Evolutionary conservation across 2,329 filamentous ascomycete genomes (phyloP).

Genomic region (Dothideomycetes sp.): DNA sequence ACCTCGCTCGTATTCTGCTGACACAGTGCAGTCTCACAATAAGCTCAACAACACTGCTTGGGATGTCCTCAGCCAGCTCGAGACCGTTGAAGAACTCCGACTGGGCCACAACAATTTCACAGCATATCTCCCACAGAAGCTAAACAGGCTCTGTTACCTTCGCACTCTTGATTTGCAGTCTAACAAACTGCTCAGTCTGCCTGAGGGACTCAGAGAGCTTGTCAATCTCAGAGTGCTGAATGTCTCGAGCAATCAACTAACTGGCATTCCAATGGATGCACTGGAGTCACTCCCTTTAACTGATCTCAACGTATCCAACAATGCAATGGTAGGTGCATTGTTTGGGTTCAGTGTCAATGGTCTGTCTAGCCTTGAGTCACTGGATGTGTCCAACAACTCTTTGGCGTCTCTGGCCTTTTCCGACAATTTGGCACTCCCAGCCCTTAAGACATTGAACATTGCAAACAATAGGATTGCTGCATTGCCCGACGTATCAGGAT

Average conservation of each 20-base stretch:
- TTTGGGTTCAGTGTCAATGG: constrained; percentile 48
- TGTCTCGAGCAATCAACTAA: constrained; percentile 67
- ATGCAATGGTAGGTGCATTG: constrained; percentile 56
- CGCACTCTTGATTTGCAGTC: constrained; percentile 73
- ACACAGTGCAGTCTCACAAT: constrained; percentile 58
- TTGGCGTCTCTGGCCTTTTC: constrained; percentile 43
- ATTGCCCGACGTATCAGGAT: constrained; percentile 64
- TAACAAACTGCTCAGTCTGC: constrained; percentile 66
- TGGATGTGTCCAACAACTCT: constrained; percentile 71
- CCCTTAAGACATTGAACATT: constrained; percentile 62
- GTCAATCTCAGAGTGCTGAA: constrained; percentile 64
- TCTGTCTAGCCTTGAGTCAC: constrained; percentile 51
- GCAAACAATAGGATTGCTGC: constrained; percentile 66
- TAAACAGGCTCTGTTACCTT: constrained; percentile 55
- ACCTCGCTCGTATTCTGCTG: not conserved
- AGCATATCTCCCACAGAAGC: constrained; percentile 53
- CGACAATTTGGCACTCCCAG: constrained; percentile 52
- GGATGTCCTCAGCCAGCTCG: constrained; percentile 62
- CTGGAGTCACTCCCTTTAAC: constrained; percentile 58
- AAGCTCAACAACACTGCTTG: constrained; percentile 62
- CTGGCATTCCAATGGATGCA: constrained; percentile 56
- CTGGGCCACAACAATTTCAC: constrained; percentile 67
- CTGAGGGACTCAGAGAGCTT: constrained; percentile 56
- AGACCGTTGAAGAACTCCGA: constrained; percentile 64
- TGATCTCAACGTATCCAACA: constrained; percentile 66